These are phyloP conservation scores for Artemisia argyi DNA, from an alignment of 129 eudicot genomes.

Conservation along the genomic window DNA sequence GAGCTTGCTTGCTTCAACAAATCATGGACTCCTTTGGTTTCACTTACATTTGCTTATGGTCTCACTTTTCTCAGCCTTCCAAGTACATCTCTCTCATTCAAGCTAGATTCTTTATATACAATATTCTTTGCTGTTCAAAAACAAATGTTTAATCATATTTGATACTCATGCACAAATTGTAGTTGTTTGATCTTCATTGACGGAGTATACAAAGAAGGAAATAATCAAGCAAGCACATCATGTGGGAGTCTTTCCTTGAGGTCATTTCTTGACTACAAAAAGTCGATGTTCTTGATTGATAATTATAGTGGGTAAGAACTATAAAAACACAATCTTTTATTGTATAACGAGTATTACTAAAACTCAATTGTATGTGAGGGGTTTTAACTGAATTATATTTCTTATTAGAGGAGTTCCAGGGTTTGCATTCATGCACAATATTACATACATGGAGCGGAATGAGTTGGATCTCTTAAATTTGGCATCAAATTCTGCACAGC, in stretches of 20 bases:
- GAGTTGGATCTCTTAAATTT: constrained; percentile 46
- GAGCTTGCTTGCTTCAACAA: constrained; percentile 48
- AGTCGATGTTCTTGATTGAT: constrained; percentile 34
- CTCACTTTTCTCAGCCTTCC: constrained; percentile 53
- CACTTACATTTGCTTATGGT: constrained; percentile 82
- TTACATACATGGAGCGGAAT: constrained; percentile 54
- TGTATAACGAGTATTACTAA: background rate
- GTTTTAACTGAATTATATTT: background rate
- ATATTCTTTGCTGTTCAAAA: background rate
- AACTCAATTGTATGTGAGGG: background rate
- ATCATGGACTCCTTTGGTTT: constrained; percentile 53
- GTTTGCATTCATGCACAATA: constrained; percentile 54
- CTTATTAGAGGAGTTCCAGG: constrained; percentile 69
- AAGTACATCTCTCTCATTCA: constrained; percentile 40
- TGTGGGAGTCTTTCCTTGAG: constrained; percentile 45
- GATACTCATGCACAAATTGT: constrained; percentile 11
- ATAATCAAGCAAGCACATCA: constrained; percentile 47
- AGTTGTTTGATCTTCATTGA: constrained; percentile 58
- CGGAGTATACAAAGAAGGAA: constrained; percentile 58
- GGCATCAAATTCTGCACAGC: constrained; percentile 46
- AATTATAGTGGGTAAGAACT: constrained; percentile 29
- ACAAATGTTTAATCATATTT: background rate
- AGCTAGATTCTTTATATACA: background rate
- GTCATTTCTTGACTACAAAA: constrained; percentile 51
- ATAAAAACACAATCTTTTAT: background rate